A percentile compares a stretch with the other conserved stretches of the same genome.
These are phyloP conservation scores for Tuber brumale DNA, from an alignment of 495 filamentous ascomycete genomes.

Conservation along the genomic window DNA sequence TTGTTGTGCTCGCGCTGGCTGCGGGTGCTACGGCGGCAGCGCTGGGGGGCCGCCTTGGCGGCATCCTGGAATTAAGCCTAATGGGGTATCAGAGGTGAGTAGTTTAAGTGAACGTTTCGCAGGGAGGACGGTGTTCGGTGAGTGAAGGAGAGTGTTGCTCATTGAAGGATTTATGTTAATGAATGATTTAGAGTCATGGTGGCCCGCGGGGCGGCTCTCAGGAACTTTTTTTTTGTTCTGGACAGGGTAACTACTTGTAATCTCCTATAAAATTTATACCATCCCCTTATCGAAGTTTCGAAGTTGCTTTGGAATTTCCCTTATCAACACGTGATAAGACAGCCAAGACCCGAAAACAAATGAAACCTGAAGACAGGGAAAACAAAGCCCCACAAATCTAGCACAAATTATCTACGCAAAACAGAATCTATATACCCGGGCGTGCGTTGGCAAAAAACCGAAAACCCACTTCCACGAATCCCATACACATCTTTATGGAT, in stretches of 20 bases:
- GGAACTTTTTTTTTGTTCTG: background rate
- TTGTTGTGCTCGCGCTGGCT: background rate
- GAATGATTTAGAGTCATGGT: background rate
- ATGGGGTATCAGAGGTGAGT: background rate
- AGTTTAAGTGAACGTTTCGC: background rate
- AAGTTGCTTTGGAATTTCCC: background rate
- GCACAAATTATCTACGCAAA: background rate
- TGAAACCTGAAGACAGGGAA: too few relatives aligned
- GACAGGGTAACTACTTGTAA: background rate
- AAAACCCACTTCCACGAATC: too few relatives aligned
- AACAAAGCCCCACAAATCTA: background rate
- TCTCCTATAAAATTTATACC: too few relatives aligned
- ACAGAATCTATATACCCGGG: too few relatives aligned
- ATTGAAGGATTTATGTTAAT: background rate
- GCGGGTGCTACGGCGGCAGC: background rate
- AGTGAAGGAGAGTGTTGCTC: background rate
- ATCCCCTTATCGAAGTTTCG: background rate
- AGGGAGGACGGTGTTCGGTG: background rate
- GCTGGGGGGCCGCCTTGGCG: background rate
- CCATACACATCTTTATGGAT: too few relatives aligned
- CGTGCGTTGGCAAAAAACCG: too few relatives aligned
- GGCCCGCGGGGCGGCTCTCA: background rate
- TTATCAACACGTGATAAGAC: background rate
- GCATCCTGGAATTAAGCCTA: background rate
- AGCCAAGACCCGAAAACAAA: too few relatives aligned